Evolutionary conservation across 2,329 filamentous ascomycete genomes (phyloP).

Genomic region (Alternaria panax): DNA sequence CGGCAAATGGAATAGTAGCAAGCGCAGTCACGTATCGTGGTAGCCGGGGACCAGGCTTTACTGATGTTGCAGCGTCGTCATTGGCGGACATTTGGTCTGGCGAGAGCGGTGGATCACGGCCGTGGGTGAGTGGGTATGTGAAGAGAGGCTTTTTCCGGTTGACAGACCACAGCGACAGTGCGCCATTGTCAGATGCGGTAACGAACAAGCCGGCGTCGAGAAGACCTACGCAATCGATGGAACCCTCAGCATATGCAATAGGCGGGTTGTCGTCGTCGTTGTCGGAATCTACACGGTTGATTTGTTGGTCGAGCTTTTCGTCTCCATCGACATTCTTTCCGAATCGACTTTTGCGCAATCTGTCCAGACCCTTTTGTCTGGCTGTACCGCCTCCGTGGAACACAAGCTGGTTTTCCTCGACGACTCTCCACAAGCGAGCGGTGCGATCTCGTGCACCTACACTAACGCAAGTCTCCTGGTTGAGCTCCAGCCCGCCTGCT

Average conservation of each 20-base stretch:
- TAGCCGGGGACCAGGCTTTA: conserved; percentile 60
- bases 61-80: conserved; percentile 62
- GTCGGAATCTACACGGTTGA: conserved; percentile 48
- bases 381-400: conserved; percentile 81
- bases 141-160: conserved; percentile 95
- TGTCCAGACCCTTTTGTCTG: conserved; percentile 49
- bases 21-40: conserved; percentile 93
- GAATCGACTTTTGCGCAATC: conserved; percentile 46
- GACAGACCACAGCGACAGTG: conserved; percentile 84
- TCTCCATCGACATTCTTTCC: conserved; percentile 39
- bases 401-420: conserved; percentile 93
- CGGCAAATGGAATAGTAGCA: conserved; percentile 84
- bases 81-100: conserved; percentile 74
- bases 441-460: conserved; percentile 92
- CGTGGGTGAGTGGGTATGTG: conserved; percentile 81
- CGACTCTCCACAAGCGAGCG: conserved; percentile 92
- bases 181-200: conserved; percentile 91
- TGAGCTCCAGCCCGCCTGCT: conserved; percentile 64
- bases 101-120: conserved; percentile 75
- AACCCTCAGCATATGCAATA: conserved; percentile 71
- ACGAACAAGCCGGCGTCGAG: conserved; percentile 89
- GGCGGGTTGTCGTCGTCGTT: conserved; percentile 51
- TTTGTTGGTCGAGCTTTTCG: conserved; percentile 57
- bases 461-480: conserved; percentile 86
- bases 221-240: conserved; percentile 90